phyloP scores from a whole-genome alignment of 1,284 basidiomycete species.

The Sporisorium sorghi region DNA sequence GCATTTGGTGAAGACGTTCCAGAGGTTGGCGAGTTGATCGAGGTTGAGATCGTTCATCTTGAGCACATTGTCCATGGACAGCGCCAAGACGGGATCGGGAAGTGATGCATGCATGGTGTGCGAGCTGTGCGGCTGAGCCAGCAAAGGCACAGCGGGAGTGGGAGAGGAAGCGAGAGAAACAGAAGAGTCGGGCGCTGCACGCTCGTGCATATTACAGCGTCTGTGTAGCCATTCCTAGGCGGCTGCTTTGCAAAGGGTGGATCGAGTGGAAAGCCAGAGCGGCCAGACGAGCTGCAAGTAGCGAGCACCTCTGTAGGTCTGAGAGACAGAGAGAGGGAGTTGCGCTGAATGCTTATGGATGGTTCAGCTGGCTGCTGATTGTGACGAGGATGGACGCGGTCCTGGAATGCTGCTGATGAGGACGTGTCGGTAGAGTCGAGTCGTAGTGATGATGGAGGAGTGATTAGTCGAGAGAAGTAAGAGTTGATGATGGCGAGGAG shows the following conservation, averaged over 20 bases:
- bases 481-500: not conserved
- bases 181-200: slow-evolving; percentile 15
- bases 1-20: slow-evolving; percentile 81
- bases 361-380: not conserved
- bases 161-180: slow-evolving; percentile 2
- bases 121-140: slow-evolving; percentile 12
- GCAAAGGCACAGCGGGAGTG: slow-evolving; percentile 1
- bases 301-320: not conserved
- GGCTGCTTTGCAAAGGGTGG: not conserved
- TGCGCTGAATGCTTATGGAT: not conserved
- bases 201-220: slow-evolving; percentile 40
- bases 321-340: not conserved
- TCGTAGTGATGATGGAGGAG: not conserved
- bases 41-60: slow-evolving; percentile 55
- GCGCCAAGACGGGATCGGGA: slow-evolving; percentile 57
- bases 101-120: slow-evolving; percentile 46
- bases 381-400: not conserved
- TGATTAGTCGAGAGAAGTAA: not conserved
- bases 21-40: slow-evolving; percentile 60
- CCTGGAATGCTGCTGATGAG: not conserved
- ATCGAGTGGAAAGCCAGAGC: not conserved
- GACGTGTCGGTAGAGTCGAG: not conserved
- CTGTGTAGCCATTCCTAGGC: slow-evolving; percentile 32
- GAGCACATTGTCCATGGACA: slow-evolving; percentile 58
- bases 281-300: not conserved